Evolutionary conservation across 257 asterid species (phyloP), one percentile per base, ranked within the genome.

Genomic region (Scutellaria minor): DNA sequence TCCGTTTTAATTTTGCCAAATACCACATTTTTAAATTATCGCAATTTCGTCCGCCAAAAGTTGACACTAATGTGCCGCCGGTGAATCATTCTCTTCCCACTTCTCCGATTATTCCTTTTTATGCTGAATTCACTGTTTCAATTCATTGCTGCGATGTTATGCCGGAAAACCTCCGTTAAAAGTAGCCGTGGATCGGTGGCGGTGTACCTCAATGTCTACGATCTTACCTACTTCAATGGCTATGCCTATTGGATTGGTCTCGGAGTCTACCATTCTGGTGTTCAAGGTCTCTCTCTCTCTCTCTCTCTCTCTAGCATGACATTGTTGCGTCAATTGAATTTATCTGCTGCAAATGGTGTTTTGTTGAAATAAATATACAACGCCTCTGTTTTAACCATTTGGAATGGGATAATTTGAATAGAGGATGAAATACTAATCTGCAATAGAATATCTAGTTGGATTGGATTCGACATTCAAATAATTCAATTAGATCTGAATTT

Each of bases 241-340:
- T 92, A 88, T 41, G 97, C 97, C 66, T 92, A 89, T 52, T 92
- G 97, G 97, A 65, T 92, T 8, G 97, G 97, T 6, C 95, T 92
- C 11, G 97, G 96, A 3, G 96, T 82, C 64, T 92, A 85, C 72
- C 97, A 92, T 82, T 92, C 97, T 45, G 97, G 92, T 1, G 89
- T 92, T 77, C 82, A 92, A 92, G 96, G 97, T 89, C 22, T 31
- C n/a, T 5, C 45, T 37, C 67, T 59, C 62, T 48, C 63, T 51
- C 62, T 14, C 76, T 45, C 74, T 53, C 63, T 15, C 59, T 50
- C 59, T 3, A 31, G 37, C 37, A 31, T 31, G 37, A 24, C 58
- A 52, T 52, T 52, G 5, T 15, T 11, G 4, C 10, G 22, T 57
- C 5, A 27, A 6, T 31, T 12, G 20, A 57, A 12, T 55, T 20